These are phyloP conservation scores for Erucastrum elatum DNA, from an alignment of 345 rosid species.

Conservation along the genomic window DNA sequence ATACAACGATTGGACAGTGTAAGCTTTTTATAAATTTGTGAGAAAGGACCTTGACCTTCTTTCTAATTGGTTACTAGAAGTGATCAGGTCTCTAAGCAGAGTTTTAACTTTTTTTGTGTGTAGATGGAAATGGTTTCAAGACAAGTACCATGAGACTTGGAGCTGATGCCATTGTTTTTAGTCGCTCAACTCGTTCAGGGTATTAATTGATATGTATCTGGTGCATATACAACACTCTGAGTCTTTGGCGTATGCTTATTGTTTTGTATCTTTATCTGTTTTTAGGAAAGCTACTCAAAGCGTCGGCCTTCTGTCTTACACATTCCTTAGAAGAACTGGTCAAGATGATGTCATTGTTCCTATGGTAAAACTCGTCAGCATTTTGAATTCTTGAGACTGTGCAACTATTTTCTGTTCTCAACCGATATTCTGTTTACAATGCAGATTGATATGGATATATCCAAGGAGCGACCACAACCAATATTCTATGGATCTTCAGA, in stretches of 20 bases:
- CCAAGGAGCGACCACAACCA: conserved; percentile 64
- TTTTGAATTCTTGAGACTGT: no score
- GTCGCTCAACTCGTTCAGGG: conserved; percentile 63
- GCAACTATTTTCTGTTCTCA: conserved; percentile 18
- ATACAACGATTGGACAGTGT: conserved; percentile 93
- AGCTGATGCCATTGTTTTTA: conserved; percentile 87
- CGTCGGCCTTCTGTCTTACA: conserved; percentile 88
- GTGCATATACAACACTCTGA: background rate
- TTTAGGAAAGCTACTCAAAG: conserved; percentile 82
- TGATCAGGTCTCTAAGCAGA: background rate
- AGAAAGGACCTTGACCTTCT: background rate
- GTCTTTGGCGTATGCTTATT: background rate
- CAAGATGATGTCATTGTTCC: conserved; percentile 98
- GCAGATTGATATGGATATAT: conserved; percentile 89
- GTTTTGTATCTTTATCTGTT: conserved; percentile 27
- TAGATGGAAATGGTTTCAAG: conserved; percentile 99
- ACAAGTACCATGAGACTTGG: conserved; percentile 98
- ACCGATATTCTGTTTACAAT: conserved; percentile 20
- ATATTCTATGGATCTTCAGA: conserved; percentile 67
- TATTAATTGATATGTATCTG: conserved; percentile 33
- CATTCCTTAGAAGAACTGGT: conserved; percentile 74
- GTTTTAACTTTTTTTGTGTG: conserved; percentile 1
- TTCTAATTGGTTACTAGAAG: background rate
- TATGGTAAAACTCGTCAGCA: conserved; percentile 57
- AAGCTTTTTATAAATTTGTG: conserved; percentile 26